Conservation (phyloP, 768 basidiomycete genomes). For the Tylopilus balloui region DNA sequence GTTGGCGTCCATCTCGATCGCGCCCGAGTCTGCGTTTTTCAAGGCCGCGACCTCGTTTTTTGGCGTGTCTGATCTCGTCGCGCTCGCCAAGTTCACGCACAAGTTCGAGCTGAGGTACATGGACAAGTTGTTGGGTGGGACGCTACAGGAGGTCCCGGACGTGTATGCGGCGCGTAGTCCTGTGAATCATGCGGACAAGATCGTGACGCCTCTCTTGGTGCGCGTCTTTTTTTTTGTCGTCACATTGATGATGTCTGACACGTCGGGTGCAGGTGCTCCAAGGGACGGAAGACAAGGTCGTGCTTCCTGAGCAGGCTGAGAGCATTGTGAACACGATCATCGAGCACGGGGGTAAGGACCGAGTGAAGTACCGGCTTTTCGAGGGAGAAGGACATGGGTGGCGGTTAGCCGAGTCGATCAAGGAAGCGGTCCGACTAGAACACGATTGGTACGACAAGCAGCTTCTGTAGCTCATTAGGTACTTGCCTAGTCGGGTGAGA, state of each 20-base stretch:
- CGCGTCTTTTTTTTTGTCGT: constrained; percentile 11
- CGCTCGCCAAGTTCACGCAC: constrained; percentile 60
- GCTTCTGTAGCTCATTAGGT: constrained; percentile 4
- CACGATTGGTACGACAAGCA: constrained; percentile 33
- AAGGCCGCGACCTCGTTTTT: constrained; percentile 65
- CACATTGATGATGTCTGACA: background rate
- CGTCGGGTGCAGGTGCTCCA: constrained; percentile 57
- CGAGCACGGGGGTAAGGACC: constrained; percentile 15
- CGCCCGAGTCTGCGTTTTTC: constrained; percentile 38
- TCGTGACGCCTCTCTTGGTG: constrained; percentile 61
- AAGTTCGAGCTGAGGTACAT: constrained; percentile 65
- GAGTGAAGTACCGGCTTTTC: constrained; percentile 38
- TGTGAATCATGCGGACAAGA: constrained; percentile 55
- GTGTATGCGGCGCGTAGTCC: constrained; percentile 61
- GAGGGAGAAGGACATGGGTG: constrained; percentile 45
- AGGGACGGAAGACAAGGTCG: constrained; percentile 57
- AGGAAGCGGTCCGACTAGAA: constrained; percentile 32
- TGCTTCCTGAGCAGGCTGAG: constrained; percentile 60
- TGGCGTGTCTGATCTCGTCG: constrained; percentile 62
- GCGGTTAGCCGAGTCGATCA: constrained; percentile 34
- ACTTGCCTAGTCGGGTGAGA: too few relatives aligned
- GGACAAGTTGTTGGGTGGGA: constrained; percentile 61
- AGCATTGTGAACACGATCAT: constrained; percentile 29
- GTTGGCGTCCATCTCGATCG: constrained; percentile 44
- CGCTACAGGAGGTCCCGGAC: constrained; percentile 46